Evolutionary conservation across 140 eudicot genomes (phyloP).

Genomic region (Bidens hawaiensis): DNA sequence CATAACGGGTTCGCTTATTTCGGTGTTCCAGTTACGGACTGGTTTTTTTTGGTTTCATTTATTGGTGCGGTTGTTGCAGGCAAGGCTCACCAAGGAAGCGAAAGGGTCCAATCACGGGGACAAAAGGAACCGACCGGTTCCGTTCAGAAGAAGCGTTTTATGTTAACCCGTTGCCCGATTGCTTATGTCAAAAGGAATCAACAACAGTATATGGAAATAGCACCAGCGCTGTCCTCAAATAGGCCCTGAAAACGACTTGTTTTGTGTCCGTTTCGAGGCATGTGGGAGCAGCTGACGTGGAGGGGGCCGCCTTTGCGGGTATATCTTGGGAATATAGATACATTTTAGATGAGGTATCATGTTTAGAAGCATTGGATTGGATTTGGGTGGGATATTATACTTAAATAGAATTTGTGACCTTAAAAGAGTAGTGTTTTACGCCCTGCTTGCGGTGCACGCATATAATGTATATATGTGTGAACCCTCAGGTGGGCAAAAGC

Average conservation of each 20-base stretch:
- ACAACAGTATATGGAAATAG: conserved; percentile 15
- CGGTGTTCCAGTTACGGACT: too few species aligned
- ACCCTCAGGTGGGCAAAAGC: too few species aligned
- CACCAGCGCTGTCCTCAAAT: conserved; percentile 26
- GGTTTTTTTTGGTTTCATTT: neutral
- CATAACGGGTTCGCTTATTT: too few species aligned
- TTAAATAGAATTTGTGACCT: conserved; percentile 4
- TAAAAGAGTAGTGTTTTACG: conserved; percentile 1
- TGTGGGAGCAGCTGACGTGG: neutral
- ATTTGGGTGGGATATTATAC: conserved; percentile 3
- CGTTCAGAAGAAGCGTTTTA: conserved; percentile 93
- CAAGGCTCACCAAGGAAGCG: conserved; percentile 95
- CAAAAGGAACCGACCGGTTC: conserved; percentile 88
- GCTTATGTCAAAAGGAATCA: conserved; percentile 63
- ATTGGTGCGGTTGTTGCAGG: conserved; percentile 38
- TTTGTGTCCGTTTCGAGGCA: conserved; percentile 8
- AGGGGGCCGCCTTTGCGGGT: neutral
- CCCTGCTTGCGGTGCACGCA: too few species aligned
- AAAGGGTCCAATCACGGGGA: conserved; percentile 89
- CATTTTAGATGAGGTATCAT: conserved; percentile 13
- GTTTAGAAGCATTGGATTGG: conserved; percentile 16
- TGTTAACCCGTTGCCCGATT: conserved; percentile 91
- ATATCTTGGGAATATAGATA: conserved; percentile 18
- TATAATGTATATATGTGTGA: too few species aligned
- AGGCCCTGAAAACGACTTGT: conserved; percentile 5